phyloP scores from a whole-genome alignment of 163 green algal species.

The Scenedesmus sp. region DNA sequence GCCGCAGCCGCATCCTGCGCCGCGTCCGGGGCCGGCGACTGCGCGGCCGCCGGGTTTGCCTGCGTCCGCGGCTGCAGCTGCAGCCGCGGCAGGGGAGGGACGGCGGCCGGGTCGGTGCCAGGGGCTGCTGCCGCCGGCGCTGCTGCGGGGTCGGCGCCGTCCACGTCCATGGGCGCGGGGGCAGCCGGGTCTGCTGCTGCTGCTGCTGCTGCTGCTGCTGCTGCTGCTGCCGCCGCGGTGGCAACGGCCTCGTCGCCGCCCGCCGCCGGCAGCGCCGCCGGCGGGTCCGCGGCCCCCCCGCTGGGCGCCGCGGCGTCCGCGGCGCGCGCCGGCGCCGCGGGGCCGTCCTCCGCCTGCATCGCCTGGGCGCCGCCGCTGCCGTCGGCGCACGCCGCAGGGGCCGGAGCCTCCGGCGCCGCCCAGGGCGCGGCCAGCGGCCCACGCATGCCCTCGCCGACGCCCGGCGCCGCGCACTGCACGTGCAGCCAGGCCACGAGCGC shows the following conservation, averaged over 20 bases:
- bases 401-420: not conserved
- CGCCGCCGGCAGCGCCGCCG: not conserved
- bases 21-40: not conserved
- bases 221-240: conserved; percentile 6
- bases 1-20: not conserved
- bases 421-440: conserved; percentile 5
- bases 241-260: too few relatives aligned
- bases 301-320: not conserved
- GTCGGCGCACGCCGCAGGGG: not conserved
- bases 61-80: not conserved
- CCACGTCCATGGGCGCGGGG: not conserved
- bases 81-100: conserved; percentile 22
- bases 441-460: not conserved
- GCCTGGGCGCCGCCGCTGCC: not conserved
- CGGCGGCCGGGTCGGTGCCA: not conserved
- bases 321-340: not conserved
- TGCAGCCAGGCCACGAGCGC: conserved; percentile 23
- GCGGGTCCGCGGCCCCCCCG: too few relatives aligned
- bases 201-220: conserved; percentile 20
- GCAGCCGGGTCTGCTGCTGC: not conserved
- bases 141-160: conserved; percentile 2
- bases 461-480: conserved; percentile 5
- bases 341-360: not conserved
- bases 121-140: not conserved
- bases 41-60: not conserved